These are phyloP conservation scores for Malassezia equina DNA, from an alignment of 1,284 basidiomycete genomes.

Conservation along the genomic window DNA sequence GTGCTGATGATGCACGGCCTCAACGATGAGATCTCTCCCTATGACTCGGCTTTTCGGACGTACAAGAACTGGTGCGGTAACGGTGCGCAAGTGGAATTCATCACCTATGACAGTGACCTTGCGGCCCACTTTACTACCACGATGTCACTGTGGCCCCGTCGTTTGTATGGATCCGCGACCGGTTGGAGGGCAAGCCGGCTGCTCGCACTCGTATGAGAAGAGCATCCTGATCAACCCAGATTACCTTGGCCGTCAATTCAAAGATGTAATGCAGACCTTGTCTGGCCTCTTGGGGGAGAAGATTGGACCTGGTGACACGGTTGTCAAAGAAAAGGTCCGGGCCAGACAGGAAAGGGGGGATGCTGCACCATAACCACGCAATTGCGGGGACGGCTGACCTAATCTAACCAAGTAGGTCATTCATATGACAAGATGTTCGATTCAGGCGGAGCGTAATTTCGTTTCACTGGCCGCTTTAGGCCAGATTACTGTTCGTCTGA, in stretches of 20 bases:
- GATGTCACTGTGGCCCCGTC: conserved; percentile 19
- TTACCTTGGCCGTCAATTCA: background rate
- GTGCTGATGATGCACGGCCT: conserved; percentile 27
- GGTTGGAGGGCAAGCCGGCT: conserved; percentile 19
- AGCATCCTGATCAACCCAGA: background rate
- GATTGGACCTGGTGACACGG: background rate
- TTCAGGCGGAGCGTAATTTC: too few species aligned
- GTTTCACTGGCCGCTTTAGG: too few species aligned
- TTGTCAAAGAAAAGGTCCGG: background rate
- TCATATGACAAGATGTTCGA: too few species aligned
- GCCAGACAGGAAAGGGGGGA: too few species aligned
- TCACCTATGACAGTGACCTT: conserved; percentile 10
- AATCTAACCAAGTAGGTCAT: too few species aligned
- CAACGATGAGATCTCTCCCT: conserved; percentile 32
- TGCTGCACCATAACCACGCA: too few species aligned
- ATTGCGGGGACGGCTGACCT: too few species aligned
- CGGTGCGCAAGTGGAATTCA: conserved; percentile 31
- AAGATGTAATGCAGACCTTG: background rate
- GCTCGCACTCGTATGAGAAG: background rate
- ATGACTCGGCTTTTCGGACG: conserved; percentile 5
- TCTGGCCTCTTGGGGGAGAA: background rate
- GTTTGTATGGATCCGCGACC: conserved; percentile 20
- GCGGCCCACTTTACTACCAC: conserved; percentile 27
- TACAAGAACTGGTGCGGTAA: conserved; percentile 24
- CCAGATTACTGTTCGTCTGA: too few species aligned